Conservation (phyloP, 192 early-diverging fungal genomes). For the Phlyctochytrium planicorne region DNA sequence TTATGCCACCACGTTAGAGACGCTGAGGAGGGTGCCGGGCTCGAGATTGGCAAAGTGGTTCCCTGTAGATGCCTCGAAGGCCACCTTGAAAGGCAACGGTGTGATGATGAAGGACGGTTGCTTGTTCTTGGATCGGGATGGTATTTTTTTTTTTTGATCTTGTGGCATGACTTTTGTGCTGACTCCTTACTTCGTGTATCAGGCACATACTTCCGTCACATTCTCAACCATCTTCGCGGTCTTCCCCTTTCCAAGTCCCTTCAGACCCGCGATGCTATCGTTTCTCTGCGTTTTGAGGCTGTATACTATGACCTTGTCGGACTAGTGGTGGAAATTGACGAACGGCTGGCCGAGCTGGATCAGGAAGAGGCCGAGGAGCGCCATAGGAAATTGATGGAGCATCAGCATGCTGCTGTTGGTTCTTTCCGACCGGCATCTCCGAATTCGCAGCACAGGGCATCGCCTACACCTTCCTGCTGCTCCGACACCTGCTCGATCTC, state of each 20-base stretch:
- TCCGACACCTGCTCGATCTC: background rate
- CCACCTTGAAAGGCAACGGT: constrained; percentile 16
- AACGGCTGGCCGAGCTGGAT: constrained; percentile 16
- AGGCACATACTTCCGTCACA: constrained; percentile 44
- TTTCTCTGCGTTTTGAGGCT: constrained; percentile 19
- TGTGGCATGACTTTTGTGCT: background rate
- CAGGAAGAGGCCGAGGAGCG: background rate
- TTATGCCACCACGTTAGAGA: constrained; percentile 36
- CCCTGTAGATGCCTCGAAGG: constrained; percentile 25
- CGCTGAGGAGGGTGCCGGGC: constrained; percentile 26
- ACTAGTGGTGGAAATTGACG: constrained; percentile 30
- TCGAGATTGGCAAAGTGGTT: constrained; percentile 22
- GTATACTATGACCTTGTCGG: constrained; percentile 29
- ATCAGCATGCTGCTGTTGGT: background rate
- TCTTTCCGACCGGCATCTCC: background rate
- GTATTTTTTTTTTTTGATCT: constrained; percentile 13
- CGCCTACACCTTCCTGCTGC: background rate
- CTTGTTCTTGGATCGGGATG: constrained; percentile 45
- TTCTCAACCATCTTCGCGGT: constrained; percentile 51
- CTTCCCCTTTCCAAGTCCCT: constrained; percentile 23
- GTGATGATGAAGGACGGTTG: constrained; percentile 33
- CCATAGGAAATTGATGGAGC: background rate
- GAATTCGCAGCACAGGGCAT: background rate
- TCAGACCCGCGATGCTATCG: constrained; percentile 1
- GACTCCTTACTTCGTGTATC: background rate